A percentile compares a stretch with the other conserved stretches of the same genome.
Evolutionary conservation across 306 rosid species (phyloP).

Genomic region (Citrullus amarus): DNA sequence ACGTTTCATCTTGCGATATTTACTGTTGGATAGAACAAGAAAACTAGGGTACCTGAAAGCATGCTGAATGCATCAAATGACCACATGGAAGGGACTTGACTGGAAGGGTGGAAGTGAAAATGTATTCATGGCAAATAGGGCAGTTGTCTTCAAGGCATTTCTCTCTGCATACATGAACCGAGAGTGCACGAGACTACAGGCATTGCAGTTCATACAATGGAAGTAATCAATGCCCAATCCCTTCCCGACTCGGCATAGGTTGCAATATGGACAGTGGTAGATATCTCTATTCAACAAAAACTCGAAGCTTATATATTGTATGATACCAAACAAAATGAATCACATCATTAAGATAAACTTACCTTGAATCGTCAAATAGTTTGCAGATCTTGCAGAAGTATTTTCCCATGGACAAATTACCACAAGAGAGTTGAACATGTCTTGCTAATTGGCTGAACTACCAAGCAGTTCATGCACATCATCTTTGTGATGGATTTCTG

Average conservation of each 20-base stretch:
- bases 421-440: slow-evolving; percentile 67
- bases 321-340: slow-evolving; percentile 6
- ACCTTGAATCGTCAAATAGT: slow-evolving; percentile 80
- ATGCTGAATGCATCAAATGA: slow-evolving; percentile 83
- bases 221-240: slow-evolving; percentile 88
- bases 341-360: neutral
- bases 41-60: slow-evolving; percentile 57
- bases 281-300: slow-evolving; percentile 57
- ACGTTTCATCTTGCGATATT: neutral
- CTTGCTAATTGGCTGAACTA: slow-evolving; percentile 54
- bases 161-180: slow-evolving; percentile 69
- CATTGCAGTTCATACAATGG: slow-evolving; percentile 98
- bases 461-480: slow-evolving; percentile 97
- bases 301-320: neutral
- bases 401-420: slow-evolving; percentile 66
- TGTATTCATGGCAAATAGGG: slow-evolving; percentile 88
- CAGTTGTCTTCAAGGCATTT: slow-evolving; percentile 79
- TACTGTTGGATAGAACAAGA: neutral
- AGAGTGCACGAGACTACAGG: slow-evolving; percentile 69
- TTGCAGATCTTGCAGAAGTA: slow-evolving; percentile 85
- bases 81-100: slow-evolving; percentile 85
- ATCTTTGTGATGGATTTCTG: slow-evolving; percentile 69
- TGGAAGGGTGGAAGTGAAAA: slow-evolving; percentile 69
- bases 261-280: slow-evolving; percentile 95
- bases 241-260: slow-evolving; percentile 88